Evolutionary conservation across 768 basidiomycete species (phyloP).

Genomic region (Hydnum rufescens): DNA sequence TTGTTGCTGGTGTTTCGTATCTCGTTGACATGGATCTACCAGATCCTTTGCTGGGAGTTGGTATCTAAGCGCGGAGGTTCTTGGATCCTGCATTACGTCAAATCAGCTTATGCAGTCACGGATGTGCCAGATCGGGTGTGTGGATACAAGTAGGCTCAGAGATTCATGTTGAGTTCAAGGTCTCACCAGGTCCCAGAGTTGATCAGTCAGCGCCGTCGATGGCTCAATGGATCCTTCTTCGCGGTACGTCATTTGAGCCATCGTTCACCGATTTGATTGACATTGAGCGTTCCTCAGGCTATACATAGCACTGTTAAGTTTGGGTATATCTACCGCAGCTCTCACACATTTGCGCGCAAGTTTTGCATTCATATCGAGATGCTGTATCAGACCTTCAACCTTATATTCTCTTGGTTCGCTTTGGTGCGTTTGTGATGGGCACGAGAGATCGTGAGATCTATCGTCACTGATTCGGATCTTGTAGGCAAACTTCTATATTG

Average conservation of each 20-base stretch:
- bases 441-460: not conserved
- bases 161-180: not conserved
- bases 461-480: constrained; percentile 3
- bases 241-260: constrained; percentile 25
- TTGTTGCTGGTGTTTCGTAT: constrained; percentile 40
- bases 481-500: constrained; percentile 80
- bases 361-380: constrained; percentile 91
- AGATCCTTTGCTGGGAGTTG: constrained; percentile 93
- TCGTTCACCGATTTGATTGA: not conserved
- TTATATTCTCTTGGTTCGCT: constrained; percentile 85
- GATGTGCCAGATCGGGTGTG: constrained; percentile 80
- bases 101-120: constrained; percentile 78
- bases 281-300: constrained; percentile 13
- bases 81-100: constrained; percentile 93
- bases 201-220: constrained; percentile 84
- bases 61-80: constrained; percentile 81
- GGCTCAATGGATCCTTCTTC: constrained; percentile 98
- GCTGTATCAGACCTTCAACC: constrained; percentile 74
- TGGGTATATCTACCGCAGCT: constrained; percentile 83
- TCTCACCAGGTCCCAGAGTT: constrained; percentile 63
- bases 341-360: constrained; percentile 64
- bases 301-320: constrained; percentile 87
- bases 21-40: constrained; percentile 53
- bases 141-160: not conserved
- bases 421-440: constrained; percentile 22